phyloP scores from a whole-genome alignment of 164 flowering plant genomes.

The Kingdonia uniflora region DNA sequence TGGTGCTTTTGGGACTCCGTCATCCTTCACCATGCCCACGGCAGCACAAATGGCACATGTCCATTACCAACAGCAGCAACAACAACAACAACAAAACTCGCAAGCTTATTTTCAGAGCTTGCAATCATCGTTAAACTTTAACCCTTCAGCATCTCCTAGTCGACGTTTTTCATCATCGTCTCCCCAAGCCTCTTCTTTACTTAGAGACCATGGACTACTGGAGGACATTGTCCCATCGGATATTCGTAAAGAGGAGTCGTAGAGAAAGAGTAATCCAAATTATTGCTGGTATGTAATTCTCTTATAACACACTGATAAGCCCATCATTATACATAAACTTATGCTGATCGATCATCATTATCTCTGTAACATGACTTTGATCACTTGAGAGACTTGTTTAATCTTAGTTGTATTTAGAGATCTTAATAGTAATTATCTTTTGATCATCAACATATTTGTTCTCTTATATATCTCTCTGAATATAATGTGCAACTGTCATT shows the following conservation, averaged over 20 bases:
- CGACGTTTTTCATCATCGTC: constrained; percentile 8
- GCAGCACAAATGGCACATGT: constrained; percentile 11
- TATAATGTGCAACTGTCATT: constrained; percentile 4
- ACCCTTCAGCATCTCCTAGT: not conserved
- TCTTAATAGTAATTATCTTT: not conserved
- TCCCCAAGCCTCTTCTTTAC: constrained; percentile 17
- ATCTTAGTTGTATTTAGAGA: constrained; percentile 3
- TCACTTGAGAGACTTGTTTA: not conserved
- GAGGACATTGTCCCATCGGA: constrained; percentile 59
- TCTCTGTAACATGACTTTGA: constrained; percentile 11
- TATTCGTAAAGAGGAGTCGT: constrained; percentile 27
- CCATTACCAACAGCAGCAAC: constrained; percentile 16
- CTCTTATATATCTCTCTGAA: not conserved
- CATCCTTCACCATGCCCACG: constrained; percentile 6
- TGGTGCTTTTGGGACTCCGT: not conserved
- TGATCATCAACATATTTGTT: not conserved
- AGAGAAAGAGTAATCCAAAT: not conserved
- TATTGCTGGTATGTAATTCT: constrained; percentile 17
- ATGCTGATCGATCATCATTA: constrained; percentile 8
- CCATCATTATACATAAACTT: not conserved
- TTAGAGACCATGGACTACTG: constrained; percentile 64
- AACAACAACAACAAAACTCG: constrained; percentile 17
- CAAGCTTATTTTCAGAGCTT: constrained; percentile 20
- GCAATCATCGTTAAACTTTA: constrained; percentile 18
- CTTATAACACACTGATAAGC: constrained; percentile 2